Conservation (phyloP, 495 filamentous ascomycete species). For the Neurospora intermedia region DNA sequence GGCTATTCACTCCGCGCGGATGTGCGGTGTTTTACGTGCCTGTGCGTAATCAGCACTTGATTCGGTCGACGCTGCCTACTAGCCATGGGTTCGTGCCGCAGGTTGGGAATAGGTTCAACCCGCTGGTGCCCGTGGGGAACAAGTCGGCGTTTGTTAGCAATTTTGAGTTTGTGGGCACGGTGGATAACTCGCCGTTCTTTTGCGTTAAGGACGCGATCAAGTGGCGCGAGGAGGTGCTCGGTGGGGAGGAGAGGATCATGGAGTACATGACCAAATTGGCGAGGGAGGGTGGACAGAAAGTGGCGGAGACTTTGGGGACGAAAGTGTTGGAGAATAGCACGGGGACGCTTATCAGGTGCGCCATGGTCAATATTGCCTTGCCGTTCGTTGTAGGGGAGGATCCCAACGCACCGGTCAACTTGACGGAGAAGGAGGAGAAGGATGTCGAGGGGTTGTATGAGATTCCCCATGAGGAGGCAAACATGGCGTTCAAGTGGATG, state of each 20-base stretch:
- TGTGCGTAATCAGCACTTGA: slow-evolving; percentile 55
- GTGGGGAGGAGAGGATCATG: slow-evolving; percentile 62
- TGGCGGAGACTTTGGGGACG: slow-evolving; percentile 56
- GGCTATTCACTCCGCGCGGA: slow-evolving; percentile 75
- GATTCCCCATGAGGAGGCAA: slow-evolving; percentile 25
- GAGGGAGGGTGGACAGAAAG: slow-evolving; percentile 43
- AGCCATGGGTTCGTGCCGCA: slow-evolving; percentile 45
- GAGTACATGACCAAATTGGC: slow-evolving; percentile 48
- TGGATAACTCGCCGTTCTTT: slow-evolving; percentile 59
- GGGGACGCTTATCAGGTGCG: slow-evolving; percentile 32
- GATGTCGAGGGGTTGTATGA: slow-evolving; percentile 19
- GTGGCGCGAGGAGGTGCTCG: slow-evolving; percentile 57
- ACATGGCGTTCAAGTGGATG: slow-evolving; percentile 44
- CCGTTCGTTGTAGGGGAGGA: slow-evolving; percentile 37
- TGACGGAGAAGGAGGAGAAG: slow-evolving; percentile 2
- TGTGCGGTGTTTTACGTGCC: slow-evolving; percentile 76
- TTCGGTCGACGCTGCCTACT: slow-evolving; percentile 69
- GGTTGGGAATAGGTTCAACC: slow-evolving; percentile 26
- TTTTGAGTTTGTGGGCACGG: slow-evolving; percentile 70
- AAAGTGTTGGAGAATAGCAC: slow-evolving; percentile 53
- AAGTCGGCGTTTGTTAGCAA: slow-evolving; percentile 53
- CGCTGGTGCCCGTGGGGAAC: slow-evolving; percentile 27
- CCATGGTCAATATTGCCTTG: slow-evolving; percentile 62
- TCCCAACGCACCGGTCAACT: slow-evolving; percentile 7
- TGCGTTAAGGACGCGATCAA: slow-evolving; percentile 59